These are phyloP conservation scores for Gastrolobium bilobum DNA, from an alignment of 306 rosid genomes.

Conservation along the genomic window DNA sequence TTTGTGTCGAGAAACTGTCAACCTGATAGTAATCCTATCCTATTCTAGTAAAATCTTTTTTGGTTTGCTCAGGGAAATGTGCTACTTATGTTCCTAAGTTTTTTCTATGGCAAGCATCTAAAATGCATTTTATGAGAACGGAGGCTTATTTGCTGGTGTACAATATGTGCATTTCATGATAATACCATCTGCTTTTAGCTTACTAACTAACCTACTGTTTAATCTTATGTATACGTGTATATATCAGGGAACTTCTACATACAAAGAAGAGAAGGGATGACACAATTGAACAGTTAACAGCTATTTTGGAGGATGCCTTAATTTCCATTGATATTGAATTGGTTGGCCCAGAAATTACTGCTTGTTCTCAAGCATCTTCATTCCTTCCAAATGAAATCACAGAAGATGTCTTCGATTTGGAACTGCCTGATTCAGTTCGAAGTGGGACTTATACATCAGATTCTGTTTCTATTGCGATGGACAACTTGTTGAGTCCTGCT, in stretches of 20 bases:
- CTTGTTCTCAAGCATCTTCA: slow-evolving; percentile 70
- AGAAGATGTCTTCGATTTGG: slow-evolving; percentile 66
- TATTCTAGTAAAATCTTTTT: neutral
- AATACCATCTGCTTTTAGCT: slow-evolving; percentile 5
- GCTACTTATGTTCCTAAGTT: neutral
- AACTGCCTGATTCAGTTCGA: slow-evolving; percentile 52
- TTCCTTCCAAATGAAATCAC: slow-evolving; percentile 76
- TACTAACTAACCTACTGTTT: slow-evolving; percentile 36
- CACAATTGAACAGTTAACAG: slow-evolving; percentile 61
- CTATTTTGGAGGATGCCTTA: slow-evolving; percentile 61
- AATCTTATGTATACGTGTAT: slow-evolving; percentile 17
- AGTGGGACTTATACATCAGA: slow-evolving; percentile 61
- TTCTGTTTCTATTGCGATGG: slow-evolving; percentile 67
- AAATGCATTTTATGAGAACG: slow-evolving; percentile 6
- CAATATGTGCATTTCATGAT: neutral
- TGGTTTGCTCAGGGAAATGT: neutral
- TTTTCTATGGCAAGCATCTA: neutral
- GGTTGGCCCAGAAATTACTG: slow-evolving; percentile 69
- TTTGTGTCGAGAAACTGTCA: neutral
- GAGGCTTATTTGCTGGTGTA: slow-evolving; percentile 13
- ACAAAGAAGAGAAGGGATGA: slow-evolving; percentile 78
- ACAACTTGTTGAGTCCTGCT: slow-evolving; percentile 84
- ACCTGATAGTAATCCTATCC: neutral
- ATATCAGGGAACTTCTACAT: slow-evolving; percentile 83
- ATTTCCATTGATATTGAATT: slow-evolving; percentile 74